Conservation (phyloP, 148 eudicot genomes). For the Chenopodium suecicum region DNA sequence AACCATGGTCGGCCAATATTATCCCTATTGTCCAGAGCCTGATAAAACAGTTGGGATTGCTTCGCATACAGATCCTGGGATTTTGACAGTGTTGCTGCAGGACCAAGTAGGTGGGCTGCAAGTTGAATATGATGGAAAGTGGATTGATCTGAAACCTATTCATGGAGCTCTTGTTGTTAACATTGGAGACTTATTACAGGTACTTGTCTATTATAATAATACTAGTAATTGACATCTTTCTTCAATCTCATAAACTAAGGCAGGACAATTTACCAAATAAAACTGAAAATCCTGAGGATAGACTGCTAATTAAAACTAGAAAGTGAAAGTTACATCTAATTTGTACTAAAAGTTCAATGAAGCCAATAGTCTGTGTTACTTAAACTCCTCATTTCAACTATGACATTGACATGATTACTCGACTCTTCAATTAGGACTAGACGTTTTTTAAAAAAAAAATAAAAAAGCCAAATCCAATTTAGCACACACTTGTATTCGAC, state of each 20-base stretch:
- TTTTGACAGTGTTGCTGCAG: conserved; percentile 41
- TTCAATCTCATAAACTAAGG: background rate
- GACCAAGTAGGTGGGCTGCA: conserved; percentile 50
- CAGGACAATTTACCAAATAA: background rate
- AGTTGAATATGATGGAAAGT: conserved; percentile 34
- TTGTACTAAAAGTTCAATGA: background rate
- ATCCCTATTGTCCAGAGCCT: conserved; percentile 52
- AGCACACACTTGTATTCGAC: background rate
- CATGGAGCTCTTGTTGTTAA: conserved; percentile 45
- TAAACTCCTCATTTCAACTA: background rate
- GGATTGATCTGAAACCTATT: conserved; percentile 43
- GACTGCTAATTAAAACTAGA: background rate
- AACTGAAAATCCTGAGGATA: background rate
- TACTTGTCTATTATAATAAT: conserved; percentile 2
- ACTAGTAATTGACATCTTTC: background rate
- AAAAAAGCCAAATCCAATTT: background rate
- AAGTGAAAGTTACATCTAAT: background rate
- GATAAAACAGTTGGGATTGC: conserved; percentile 38
- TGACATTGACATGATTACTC: background rate
- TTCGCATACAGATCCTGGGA: conserved; percentile 45
- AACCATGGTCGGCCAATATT: conserved; percentile 29
- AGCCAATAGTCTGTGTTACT: background rate
- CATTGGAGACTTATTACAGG: conserved; percentile 50
- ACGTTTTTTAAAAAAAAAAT: background rate
- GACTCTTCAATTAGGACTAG: background rate